Conservation (phyloP, 352 stramenopile species). For the Phytophthora vignae region DNA sequence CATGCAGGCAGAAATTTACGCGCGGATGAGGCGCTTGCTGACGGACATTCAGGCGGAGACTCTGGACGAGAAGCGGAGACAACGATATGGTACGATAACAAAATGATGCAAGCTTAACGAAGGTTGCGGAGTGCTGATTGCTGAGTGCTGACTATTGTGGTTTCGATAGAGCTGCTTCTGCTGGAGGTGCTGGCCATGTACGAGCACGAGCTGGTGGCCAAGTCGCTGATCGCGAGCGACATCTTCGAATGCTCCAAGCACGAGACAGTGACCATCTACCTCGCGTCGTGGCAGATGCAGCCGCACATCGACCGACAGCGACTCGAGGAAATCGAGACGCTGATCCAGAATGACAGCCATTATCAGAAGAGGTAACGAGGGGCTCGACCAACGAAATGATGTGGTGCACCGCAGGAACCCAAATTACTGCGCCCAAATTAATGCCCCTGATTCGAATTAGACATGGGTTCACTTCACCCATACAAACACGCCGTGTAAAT, state of each 20-base stretch:
- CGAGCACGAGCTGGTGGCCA: conserved; percentile 79
- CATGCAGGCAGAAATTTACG: conserved; percentile 49
- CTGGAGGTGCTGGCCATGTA: conserved; percentile 80
- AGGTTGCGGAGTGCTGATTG: conserved; percentile 10
- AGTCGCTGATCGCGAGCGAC: conserved; percentile 77
- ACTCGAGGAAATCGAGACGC: conserved; percentile 67
- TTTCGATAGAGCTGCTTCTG: conserved; percentile 60
- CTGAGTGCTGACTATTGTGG: conserved; percentile 11
- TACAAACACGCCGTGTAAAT: conserved; percentile 24
- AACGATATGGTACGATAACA: conserved; percentile 57
- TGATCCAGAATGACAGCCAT: conserved; percentile 71
- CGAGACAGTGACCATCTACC: conserved; percentile 76
- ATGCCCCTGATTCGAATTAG: conserved; percentile 27
- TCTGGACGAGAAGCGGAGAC: conserved; percentile 41
- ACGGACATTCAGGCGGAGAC: conserved; percentile 23
- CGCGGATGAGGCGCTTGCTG: conserved; percentile 53
- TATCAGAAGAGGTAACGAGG: conserved; percentile 37
- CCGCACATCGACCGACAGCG: conserved; percentile 70
- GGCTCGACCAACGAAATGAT: conserved; percentile 5
- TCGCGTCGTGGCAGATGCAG: conserved; percentile 90
- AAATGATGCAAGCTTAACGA: background rate
- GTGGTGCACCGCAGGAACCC: background rate
- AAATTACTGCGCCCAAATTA: background rate
- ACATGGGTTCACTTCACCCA: conserved; percentile 24
- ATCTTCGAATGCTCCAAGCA: conserved; percentile 75